Evolutionary conservation across 169 alveolate genomes (phyloP), one percentile per base, ranked within the genome.

Genomic region (Miamiensis avidus): DNA sequence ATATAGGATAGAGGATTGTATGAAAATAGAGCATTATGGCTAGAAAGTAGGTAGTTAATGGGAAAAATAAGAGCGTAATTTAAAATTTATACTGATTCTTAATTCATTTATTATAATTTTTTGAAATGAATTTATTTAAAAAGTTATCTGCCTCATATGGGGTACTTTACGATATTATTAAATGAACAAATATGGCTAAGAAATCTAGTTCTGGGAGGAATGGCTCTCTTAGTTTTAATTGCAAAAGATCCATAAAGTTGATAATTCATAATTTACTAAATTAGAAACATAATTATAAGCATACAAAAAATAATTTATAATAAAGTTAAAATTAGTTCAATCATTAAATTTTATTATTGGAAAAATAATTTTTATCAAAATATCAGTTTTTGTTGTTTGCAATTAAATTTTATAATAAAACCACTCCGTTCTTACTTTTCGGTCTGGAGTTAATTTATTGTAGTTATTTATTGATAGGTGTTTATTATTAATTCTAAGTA

Each of bases 111-210:
- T 11, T 11, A 11, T 11, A 49, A 11, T 11, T 11, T 11, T 49
- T 49, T 11, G 20, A 11, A 49, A 11, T 11, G 4, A 49, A 49
- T 49, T 11, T 49, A 49, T 11, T 72, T n/a, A n/a, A 79, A 81
- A 83, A 89, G 88, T 28, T 91, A 88, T 73, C 85, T 95, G 26
- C 99, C 99, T 28, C 96, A 96, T 93, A 97, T 95, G 31, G 99
- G 99, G 0, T 94, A 96, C 91, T 93, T 97, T 65, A 98, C 99
- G 28, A 96, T 98, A 34, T 86, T 94, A 78, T 89, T 98, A 74
- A 97, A 97, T 92, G 99, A 97, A 82, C 96, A 98, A 88, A 99
- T 99, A 86, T 69, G 84, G 76, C 86, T 98, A 32, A 97, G 94
- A 87, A 94, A 88, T 74, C 83, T 88, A 0, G 91, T 94, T 64